Conservation (phyloP, 1,284 basidiomycete genomes). For the Microstroma glucosiphilum region DNA sequence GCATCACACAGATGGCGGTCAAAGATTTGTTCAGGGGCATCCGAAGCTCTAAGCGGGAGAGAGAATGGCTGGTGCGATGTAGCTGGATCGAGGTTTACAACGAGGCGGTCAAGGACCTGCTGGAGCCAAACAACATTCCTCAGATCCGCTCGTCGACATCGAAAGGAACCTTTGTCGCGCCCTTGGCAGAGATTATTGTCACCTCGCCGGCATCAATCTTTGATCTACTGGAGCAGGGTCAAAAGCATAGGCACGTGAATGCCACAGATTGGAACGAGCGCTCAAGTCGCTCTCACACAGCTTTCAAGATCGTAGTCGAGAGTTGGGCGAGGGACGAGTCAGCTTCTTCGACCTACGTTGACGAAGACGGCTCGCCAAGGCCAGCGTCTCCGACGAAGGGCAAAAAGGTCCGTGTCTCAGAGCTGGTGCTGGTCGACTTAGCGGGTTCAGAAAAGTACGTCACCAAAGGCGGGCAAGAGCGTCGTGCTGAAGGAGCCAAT, state of each 20-base stretch:
- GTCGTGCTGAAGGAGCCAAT: slow-evolving; percentile 52
- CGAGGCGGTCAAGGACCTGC: slow-evolving; percentile 79
- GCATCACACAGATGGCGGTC: slow-evolving; percentile 41
- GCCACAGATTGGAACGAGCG: slow-evolving; percentile 96
- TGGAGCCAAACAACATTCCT: slow-evolving; percentile 63
- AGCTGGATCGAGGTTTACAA: slow-evolving; percentile 97
- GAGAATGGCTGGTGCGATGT: slow-evolving; percentile 87
- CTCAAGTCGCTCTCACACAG: slow-evolving; percentile 80
- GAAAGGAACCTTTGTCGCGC: slow-evolving; percentile 57
- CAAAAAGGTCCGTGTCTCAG: slow-evolving; percentile 39
- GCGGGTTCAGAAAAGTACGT: slow-evolving; percentile 87
- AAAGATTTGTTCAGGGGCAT: slow-evolving; percentile 53
- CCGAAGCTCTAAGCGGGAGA: slow-evolving; percentile 44
- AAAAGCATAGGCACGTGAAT: slow-evolving; percentile 80
- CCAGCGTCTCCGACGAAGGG: slow-evolving; percentile 8
- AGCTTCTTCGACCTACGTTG: background rate
- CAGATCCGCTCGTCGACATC: slow-evolving; percentile 38
- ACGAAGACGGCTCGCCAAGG: too few species aligned
- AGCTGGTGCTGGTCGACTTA: slow-evolving; percentile 81
- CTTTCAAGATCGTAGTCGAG: slow-evolving; percentile 55
- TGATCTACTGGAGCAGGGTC: slow-evolving; percentile 75
- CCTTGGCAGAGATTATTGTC: slow-evolving; percentile 82
- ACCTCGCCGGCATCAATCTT: slow-evolving; percentile 78
- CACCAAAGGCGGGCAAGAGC: slow-evolving; percentile 26
- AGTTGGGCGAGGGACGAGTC: slow-evolving; percentile 22